A percentile compares a stretch with the other conserved stretches of the same genome.
Conservation (phyloP, 768 basidiomycete species). For the Lactifluus piperatus region DNA sequence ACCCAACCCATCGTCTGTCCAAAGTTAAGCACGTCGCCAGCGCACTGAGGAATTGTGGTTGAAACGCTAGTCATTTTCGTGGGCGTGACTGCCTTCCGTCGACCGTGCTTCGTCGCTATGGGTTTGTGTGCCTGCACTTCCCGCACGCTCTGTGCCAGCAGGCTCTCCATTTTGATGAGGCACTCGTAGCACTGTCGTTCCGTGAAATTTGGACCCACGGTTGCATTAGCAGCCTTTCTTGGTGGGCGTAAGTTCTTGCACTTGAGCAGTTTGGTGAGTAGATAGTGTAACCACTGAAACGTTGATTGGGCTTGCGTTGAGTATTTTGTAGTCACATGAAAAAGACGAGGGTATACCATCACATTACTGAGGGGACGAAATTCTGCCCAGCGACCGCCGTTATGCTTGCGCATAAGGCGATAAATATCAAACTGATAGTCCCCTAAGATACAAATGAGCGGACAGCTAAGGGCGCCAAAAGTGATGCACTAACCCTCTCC, state of each 20-base stretch:
- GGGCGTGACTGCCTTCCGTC: conserved; percentile 28
- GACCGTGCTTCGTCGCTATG: conserved; percentile 29
- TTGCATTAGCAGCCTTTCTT: conserved; percentile 25
- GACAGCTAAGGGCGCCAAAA: neutral
- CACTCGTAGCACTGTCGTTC: conserved; percentile 66
- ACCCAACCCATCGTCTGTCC: conserved; percentile 60
- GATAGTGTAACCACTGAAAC: conserved; percentile 87
- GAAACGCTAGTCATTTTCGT: conserved; percentile 22
- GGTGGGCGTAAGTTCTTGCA: conserved; percentile 52
- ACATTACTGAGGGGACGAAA: conserved; percentile 84
- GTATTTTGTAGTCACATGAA: neutral
- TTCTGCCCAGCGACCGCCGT: conserved; percentile 56
- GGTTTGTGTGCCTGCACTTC: conserved; percentile 28
- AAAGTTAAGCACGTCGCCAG: conserved; percentile 53
- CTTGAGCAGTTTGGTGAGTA: conserved; percentile 61
- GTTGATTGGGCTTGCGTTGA: neutral
- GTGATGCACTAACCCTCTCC: conserved; percentile 56
- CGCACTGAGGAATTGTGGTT: conserved; percentile 28
- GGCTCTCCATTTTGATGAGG: conserved; percentile 54
- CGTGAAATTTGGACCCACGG: conserved; percentile 34
- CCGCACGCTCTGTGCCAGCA: conserved; percentile 42
- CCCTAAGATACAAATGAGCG: conserved; percentile 34
- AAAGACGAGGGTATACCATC: conserved; percentile 47
- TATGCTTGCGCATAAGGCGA: conserved; percentile 68
- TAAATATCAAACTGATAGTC: conserved; percentile 96